Evolutionary conservation across 345 rosid genomes (phyloP).

Genomic region (Balakata baccata): DNA sequence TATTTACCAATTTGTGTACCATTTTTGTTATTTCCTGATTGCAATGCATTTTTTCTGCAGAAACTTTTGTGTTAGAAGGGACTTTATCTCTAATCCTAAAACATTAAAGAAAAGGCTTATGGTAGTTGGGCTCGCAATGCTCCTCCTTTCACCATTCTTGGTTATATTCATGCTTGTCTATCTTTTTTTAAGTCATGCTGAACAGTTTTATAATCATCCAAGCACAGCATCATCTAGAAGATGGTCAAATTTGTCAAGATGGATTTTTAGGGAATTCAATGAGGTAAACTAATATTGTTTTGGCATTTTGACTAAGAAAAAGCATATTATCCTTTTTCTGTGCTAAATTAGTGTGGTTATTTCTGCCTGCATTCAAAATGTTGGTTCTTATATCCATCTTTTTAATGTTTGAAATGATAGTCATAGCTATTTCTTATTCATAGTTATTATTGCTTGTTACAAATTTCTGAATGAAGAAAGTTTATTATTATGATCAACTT

Average conservation of each 20-base stretch:
- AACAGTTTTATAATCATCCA: slow-evolving; percentile 95
- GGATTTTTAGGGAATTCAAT: slow-evolving; percentile 95
- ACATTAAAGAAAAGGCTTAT: slow-evolving; percentile 76
- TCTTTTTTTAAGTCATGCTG: slow-evolving; percentile 95
- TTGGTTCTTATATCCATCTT: background rate
- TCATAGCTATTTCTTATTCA: too few relatives aligned
- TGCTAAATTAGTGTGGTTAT: background rate
- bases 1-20: slow-evolving; percentile 1
- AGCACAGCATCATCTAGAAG: slow-evolving; percentile 93
- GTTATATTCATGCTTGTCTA: slow-evolving; percentile 95
- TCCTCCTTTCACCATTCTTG: slow-evolving; percentile 89
- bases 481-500: background rate
- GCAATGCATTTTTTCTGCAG: slow-evolving; percentile 46
- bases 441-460: background rate
- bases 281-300: slow-evolving; percentile 49
- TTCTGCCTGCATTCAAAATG: slow-evolving; percentile 9
- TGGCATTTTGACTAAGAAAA: background rate
- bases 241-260: slow-evolving; percentile 96
- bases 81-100: slow-evolving; percentile 77
- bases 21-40: slow-evolving; percentile 30
- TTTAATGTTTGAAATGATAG: background rate
- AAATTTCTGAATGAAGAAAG: background rate
- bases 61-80: slow-evolving; percentile 80
- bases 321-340: background rate
- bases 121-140: slow-evolving; percentile 84